phyloP scores from a whole-genome alignment of 768 basidiomycete species.

The Mycena galericulata region DNA sequence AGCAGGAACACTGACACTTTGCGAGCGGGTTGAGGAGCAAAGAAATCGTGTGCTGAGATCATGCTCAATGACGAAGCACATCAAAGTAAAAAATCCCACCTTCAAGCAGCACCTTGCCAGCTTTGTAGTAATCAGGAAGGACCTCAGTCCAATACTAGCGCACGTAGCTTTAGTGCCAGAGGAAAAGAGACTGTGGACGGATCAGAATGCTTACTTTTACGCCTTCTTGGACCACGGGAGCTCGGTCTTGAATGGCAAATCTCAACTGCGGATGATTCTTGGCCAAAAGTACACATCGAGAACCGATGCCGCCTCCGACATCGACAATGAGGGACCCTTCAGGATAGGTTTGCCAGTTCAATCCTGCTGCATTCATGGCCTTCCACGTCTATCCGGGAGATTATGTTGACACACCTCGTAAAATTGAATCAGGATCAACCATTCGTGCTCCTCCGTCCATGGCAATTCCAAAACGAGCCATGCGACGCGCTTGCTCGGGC shows the following conservation, averaged over 20 bases:
- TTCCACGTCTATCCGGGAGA: no score
- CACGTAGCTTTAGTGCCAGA: not conserved
- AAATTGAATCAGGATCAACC: not conserved
- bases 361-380: not conserved
- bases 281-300: not conserved
- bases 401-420: not conserved
- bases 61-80: not conserved
- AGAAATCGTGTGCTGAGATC: not conserved
- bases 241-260: slow-evolving; percentile 3
- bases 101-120: not conserved
- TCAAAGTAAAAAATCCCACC: not conserved
- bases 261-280: not conserved
- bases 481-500: not conserved
- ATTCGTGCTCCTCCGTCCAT: not conserved
- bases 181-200: not conserved
- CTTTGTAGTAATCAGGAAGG: not conserved
- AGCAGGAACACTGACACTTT: not conserved
- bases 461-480: not conserved
- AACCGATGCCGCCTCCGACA: not conserved
- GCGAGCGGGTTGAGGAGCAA: not conserved
- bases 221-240: not conserved
- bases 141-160: not conserved
- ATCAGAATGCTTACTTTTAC: not conserved
- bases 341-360: not conserved
- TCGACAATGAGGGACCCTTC: slow-evolving; percentile 3